Conservation (phyloP, 2,329 filamentous ascomycete genomes). For the Claviceps sp. region DNA sequence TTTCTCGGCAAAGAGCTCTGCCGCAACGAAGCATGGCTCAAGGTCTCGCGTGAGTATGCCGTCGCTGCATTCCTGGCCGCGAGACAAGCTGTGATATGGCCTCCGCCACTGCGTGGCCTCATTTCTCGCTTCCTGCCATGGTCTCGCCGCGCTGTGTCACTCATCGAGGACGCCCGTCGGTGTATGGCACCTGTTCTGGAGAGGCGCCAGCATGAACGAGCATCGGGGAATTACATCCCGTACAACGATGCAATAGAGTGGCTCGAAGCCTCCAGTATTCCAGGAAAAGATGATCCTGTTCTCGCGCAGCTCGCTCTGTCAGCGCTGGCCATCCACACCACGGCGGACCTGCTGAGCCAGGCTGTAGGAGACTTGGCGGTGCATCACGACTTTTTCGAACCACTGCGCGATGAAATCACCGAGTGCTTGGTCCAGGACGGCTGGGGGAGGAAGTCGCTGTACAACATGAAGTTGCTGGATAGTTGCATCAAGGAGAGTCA, state of each 20-base stretch:
- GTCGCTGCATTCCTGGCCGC: slow-evolving; percentile 22
- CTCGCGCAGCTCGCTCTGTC: slow-evolving; percentile 14
- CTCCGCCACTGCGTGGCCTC: slow-evolving; percentile 30
- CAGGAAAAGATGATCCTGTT: slow-evolving; percentile 5
- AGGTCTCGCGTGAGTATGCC: slow-evolving; percentile 25
- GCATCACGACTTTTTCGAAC: slow-evolving; percentile 21
- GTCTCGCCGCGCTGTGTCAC: not conserved
- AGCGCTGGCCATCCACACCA: slow-evolving; percentile 41
- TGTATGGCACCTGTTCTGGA: not conserved
- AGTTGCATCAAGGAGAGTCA: slow-evolving; percentile 35
- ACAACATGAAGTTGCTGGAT: slow-evolving; percentile 29
- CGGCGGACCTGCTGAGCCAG: slow-evolving; percentile 17
- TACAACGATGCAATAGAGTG: slow-evolving; percentile 38
- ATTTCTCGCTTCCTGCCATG: slow-evolving; percentile 10
- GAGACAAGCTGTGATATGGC: slow-evolving; percentile 24
- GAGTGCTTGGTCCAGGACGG: not conserved
- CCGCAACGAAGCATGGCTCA: slow-evolving; percentile 31
- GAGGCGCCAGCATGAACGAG: not conserved
- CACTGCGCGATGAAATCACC: slow-evolving; percentile 28
- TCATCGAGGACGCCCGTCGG: not conserved
- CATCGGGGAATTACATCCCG: slow-evolving; percentile 15
- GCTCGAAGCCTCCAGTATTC: slow-evolving; percentile 32
- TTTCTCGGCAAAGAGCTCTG: slow-evolving; percentile 26
- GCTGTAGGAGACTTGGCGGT: slow-evolving; percentile 22
- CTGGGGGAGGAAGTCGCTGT: slow-evolving; percentile 6